Conservation (phyloP, 163 green algal genomes). For the Scenedesmus sp. region DNA sequence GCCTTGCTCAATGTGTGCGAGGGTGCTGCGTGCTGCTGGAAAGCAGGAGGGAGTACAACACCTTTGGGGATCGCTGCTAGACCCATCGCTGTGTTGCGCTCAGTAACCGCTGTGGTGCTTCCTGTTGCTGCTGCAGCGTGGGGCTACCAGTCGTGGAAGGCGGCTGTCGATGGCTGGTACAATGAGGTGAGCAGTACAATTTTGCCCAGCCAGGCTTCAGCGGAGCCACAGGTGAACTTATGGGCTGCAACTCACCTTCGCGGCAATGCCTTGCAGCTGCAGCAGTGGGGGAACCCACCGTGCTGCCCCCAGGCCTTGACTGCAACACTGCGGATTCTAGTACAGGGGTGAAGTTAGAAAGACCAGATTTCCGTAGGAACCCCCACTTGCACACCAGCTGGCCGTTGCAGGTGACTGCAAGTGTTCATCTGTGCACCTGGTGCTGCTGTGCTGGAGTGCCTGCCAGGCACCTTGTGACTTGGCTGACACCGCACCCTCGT, state of each 20-base stretch:
- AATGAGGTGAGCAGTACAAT: conserved; percentile 37
- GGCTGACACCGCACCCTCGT: no score
- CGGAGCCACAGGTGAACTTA: neutral
- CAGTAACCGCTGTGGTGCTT: neutral
- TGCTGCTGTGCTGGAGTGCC: neutral
- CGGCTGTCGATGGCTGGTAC: conserved; percentile 51
- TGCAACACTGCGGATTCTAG: no score
- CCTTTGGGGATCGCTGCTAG: neutral
- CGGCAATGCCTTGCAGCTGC: conserved; percentile 11
- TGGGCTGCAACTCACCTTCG: neutral
- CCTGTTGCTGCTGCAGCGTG: conserved; percentile 18
- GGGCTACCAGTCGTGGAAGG: conserved; percentile 16
- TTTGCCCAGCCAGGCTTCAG: conserved; percentile 21
- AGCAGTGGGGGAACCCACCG: neutral
- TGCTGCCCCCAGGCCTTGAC: no score
- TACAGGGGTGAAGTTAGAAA: no score
- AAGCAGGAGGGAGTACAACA: no score
- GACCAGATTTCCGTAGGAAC: no score
- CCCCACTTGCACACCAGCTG: no score
- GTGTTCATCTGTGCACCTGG: no score
- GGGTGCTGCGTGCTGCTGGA: no score
- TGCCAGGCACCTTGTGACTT: no score
- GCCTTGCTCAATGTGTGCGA: no score
- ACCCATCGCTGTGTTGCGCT: neutral
- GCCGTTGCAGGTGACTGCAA: no score